A percentile compares a stretch with the other conserved stretches of the same genome.
Evolutionary conservation across 495 filamentous ascomycete genomes (phyloP).

Genomic region (Penicillium malachiteum): DNA sequence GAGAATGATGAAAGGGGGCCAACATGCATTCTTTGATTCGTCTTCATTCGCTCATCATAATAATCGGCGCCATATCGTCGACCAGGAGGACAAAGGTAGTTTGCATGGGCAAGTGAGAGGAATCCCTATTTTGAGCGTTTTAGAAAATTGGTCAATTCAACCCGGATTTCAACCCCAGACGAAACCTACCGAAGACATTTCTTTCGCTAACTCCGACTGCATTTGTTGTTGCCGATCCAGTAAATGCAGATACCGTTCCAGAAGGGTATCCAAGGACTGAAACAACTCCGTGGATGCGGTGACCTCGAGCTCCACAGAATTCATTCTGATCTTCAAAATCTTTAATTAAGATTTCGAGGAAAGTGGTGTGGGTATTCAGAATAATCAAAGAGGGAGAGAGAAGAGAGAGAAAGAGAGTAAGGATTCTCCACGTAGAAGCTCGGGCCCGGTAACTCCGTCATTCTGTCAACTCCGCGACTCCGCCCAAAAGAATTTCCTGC

Average conservation of each 20-base stretch:
- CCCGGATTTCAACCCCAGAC: neutral
- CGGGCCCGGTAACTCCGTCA: conserved; percentile 49
- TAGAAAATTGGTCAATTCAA: conserved; percentile 12
- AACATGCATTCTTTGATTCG: conserved; percentile 46
- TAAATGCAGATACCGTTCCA: conserved; percentile 67
- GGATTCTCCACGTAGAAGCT: conserved; percentile 17
- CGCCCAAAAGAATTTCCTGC: conserved; percentile 45
- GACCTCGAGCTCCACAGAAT: conserved; percentile 13
- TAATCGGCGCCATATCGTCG: conserved; percentile 63
- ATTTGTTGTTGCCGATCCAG: conserved; percentile 69
- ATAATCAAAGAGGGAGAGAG: conserved; percentile 17
- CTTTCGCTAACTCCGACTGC: conserved; percentile 50
- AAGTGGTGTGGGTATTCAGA: conserved; percentile 40
- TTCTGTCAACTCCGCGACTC: conserved; percentile 21
- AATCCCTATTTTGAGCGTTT: conserved; percentile 41
- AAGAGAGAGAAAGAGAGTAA: too few species aligned
- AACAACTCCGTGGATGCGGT: conserved; percentile 24
- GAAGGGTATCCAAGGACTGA: conserved; percentile 58
- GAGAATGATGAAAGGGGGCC: neutral
- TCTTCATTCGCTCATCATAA: conserved; percentile 74
- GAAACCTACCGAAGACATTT: conserved; percentile 57
- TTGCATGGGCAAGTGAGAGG: conserved; percentile 63
- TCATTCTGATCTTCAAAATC: conserved; percentile 21
- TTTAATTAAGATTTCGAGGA: conserved; percentile 35
- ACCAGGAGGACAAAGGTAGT: conserved; percentile 64